phyloP scores from a whole-genome alignment of 805 yeast genomes.

The Cyberlindnera misumaiensis region DNA sequence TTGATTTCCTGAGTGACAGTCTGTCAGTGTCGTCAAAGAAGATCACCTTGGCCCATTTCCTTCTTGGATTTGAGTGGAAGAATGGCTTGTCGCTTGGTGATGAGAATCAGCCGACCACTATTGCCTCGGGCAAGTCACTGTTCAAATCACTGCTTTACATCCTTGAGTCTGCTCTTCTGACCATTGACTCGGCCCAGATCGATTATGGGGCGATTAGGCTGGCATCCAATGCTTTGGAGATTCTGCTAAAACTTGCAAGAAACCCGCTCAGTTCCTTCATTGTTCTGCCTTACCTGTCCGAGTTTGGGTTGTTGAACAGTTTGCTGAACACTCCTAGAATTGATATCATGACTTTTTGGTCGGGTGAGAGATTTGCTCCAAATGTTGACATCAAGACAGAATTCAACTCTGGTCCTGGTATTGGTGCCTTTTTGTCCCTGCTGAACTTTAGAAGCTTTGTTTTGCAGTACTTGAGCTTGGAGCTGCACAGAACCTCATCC shows the following conservation, averaged over 20 bases:
- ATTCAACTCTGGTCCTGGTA: slow-evolving; percentile 27
- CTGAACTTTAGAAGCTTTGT: slow-evolving; percentile 53
- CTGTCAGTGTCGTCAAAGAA: slow-evolving; percentile 35
- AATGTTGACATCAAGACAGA: slow-evolving; percentile 26
- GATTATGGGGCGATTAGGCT: slow-evolving; percentile 51
- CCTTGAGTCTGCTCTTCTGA: slow-evolving; percentile 39
- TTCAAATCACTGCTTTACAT: slow-evolving; percentile 47
- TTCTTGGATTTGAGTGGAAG: slow-evolving; percentile 64
- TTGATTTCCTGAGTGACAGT: slow-evolving; percentile 50
- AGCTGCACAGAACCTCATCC: slow-evolving; percentile 52
- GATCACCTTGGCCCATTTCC: slow-evolving; percentile 61
- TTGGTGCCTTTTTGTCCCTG: slow-evolving; percentile 54
- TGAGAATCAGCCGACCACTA: slow-evolving; percentile 39
- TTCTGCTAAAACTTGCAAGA: slow-evolving; percentile 55
- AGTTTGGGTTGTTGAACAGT: slow-evolving; percentile 42
- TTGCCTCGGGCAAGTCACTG: slow-evolving; percentile 47
- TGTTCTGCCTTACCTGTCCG: slow-evolving; percentile 47
- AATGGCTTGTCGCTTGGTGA: slow-evolving; percentile 45
- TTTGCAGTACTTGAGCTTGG: slow-evolving; percentile 62
- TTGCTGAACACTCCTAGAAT: slow-evolving; percentile 47
- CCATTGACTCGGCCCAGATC: slow-evolving; percentile 34
- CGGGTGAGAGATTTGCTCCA: slow-evolving; percentile 36
- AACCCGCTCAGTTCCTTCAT: slow-evolving; percentile 46
- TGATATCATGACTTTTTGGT: slow-evolving; percentile 51
- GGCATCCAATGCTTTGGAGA: slow-evolving; percentile 51